Conservation (phyloP, 2,329 filamentous ascomycete species). For the Fusarium paranaense region DNA sequence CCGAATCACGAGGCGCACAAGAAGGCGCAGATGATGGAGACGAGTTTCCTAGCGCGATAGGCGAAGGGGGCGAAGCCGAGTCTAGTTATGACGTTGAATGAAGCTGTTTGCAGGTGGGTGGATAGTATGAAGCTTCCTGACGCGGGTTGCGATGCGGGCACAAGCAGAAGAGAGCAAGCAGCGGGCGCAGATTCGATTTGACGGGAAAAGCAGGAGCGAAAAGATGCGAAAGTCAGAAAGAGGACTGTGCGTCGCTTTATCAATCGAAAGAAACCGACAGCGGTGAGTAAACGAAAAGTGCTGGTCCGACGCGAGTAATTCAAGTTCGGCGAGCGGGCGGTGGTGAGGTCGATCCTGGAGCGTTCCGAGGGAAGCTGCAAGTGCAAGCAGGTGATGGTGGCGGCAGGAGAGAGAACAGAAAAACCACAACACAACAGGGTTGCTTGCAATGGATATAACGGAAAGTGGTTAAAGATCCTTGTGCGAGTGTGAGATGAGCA, state of each 20-base stretch:
- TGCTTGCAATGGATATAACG: constrained; percentile 5
- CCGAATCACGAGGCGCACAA: constrained; percentile 26
- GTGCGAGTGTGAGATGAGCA: constrained; percentile 24
- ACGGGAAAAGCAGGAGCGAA: background rate
- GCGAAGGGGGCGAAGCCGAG: constrained; percentile 3
- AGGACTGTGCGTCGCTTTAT: constrained; percentile 4
- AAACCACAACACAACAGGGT: background rate
- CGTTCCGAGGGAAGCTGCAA: constrained; percentile 9
- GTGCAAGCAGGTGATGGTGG: constrained; percentile 17
- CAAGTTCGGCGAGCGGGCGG: constrained; percentile 8
- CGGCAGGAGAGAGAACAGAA: constrained; percentile 8
- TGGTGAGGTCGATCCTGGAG: constrained; percentile 16
- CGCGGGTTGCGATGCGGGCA: constrained; percentile 10
- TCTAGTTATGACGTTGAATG: constrained; percentile 19
- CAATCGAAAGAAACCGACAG: constrained; percentile 3
- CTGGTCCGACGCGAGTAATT: background rate
- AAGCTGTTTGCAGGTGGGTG: constrained; percentile 4
- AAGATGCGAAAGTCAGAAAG: constrained; percentile 1
- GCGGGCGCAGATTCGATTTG: constrained; percentile 12
- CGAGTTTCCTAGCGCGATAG: constrained; percentile 3
- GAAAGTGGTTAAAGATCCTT: constrained; percentile 9
- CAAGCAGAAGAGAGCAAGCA: background rate
- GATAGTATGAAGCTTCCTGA: constrained; percentile 2
- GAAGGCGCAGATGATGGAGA: background rate
- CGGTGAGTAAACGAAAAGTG: background rate